Evolutionary conservation across 495 filamentous ascomycete species (phyloP).

Genomic region (Aspergillus avenaceus): DNA sequence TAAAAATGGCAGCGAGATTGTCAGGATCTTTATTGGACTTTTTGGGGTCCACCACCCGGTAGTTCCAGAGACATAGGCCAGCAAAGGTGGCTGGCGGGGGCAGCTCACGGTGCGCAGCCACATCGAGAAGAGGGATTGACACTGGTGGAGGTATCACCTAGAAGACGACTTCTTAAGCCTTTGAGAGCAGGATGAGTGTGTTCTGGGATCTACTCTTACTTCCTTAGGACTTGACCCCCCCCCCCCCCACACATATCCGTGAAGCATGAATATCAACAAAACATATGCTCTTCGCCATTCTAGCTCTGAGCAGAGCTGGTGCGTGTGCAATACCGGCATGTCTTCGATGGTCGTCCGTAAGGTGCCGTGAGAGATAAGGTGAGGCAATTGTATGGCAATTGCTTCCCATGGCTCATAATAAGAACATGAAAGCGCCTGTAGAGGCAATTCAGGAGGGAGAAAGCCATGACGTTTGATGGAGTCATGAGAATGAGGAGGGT

Average conservation of each 20-base stretch:
- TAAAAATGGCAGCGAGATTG: constrained; percentile 68
- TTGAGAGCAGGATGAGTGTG: background rate
- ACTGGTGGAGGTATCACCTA: constrained; percentile 71
- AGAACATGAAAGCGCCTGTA: constrained; percentile 48
- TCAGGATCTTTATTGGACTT: constrained; percentile 61
- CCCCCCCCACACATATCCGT: background rate
- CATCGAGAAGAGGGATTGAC: constrained; percentile 67
- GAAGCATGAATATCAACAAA: background rate
- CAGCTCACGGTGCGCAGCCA: constrained; percentile 57
- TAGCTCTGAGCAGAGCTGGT: background rate
- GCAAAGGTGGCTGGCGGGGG: constrained; percentile 76
- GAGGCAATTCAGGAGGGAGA: constrained; percentile 65
- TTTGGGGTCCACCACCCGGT: constrained; percentile 50
- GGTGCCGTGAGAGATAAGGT: background rate
- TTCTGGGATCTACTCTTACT: background rate
- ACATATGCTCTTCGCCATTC: constrained; percentile 4
- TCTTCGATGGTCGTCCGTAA: background rate
- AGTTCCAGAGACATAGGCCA: constrained; percentile 78
- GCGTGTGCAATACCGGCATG: background rate
- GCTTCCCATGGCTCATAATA: background rate
- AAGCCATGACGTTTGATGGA: no score
- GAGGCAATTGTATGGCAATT: background rate
- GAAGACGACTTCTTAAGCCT: constrained; percentile 28
- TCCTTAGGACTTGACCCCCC: background rate
- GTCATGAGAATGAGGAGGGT: no score